A percentile compares a stretch with the other conserved stretches of the same genome.
phyloP scores from a whole-genome alignment of 2,329 filamentous ascomycete species.

The Myriangium duriaei region DNA sequence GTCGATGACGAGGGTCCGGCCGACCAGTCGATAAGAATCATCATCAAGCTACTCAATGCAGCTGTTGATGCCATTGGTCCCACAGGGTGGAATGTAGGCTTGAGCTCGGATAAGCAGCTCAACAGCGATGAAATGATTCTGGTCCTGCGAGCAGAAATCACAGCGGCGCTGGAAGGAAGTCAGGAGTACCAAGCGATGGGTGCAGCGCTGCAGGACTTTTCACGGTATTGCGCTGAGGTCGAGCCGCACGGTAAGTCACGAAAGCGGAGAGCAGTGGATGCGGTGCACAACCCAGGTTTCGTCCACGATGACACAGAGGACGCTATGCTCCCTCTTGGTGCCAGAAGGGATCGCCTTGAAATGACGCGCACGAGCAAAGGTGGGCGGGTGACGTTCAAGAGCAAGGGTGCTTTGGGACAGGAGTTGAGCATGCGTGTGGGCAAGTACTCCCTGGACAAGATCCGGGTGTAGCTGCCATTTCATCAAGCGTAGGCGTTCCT shows the following conservation, averaged over 20 bases:
- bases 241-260: slow-evolving; percentile 39
- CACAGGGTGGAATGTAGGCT: slow-evolving; percentile 60
- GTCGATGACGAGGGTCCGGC: slow-evolving; percentile 42
- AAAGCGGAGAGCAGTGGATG: slow-evolving; percentile 22
- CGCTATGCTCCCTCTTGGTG: slow-evolving; percentile 55
- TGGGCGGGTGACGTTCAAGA: slow-evolving; percentile 59
- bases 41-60: slow-evolving; percentile 58
- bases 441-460: slow-evolving; percentile 70
- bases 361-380: slow-evolving; percentile 47
- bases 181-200: slow-evolving; percentile 56
- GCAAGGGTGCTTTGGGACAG: slow-evolving; percentile 60
- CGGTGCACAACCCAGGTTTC: slow-evolving; percentile 32
- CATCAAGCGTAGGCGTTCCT: no score
- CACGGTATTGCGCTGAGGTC: slow-evolving; percentile 1
- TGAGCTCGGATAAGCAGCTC: slow-evolving; percentile 36
- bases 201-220: slow-evolving; percentile 51
- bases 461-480: slow-evolving; percentile 32
- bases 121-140: slow-evolving; percentile 53
- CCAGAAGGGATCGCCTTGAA: slow-evolving; percentile 21
- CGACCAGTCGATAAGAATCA: slow-evolving; percentile 56
- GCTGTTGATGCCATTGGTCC: slow-evolving; percentile 65
- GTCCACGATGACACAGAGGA: slow-evolving; percentile 29
- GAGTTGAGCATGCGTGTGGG: slow-evolving; percentile 68
- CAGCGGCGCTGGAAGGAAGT: slow-evolving; percentile 57
- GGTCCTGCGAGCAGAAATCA: slow-evolving; percentile 55